These are phyloP conservation scores for Leccinum longicurvipes DNA, from an alignment of 768 basidiomycete species.

Conservation along the genomic window DNA sequence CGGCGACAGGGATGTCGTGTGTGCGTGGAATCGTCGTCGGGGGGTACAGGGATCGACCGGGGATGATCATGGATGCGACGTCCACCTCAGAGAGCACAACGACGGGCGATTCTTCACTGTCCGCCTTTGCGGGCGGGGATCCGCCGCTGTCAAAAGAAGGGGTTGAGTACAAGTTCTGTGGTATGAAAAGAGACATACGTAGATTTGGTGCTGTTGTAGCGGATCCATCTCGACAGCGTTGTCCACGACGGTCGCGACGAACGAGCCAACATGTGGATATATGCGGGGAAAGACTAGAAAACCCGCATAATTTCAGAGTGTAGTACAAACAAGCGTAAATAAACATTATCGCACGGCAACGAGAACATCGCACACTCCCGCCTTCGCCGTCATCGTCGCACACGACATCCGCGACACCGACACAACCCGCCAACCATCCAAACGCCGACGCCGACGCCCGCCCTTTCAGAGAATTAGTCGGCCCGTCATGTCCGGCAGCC, in stretches of 20 bases:
- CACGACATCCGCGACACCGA: constrained; percentile 12
- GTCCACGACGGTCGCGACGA: too few relatives aligned
- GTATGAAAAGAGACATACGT: neutral
- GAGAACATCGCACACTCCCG: constrained; percentile 1
- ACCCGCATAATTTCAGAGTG: too few relatives aligned
- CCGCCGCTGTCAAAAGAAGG: constrained; percentile 1
- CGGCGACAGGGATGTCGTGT: constrained; percentile 73
- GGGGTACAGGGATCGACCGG: constrained; percentile 55
- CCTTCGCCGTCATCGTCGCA: constrained; percentile 2
- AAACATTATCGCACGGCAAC: neutral
- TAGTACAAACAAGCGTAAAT: too few relatives aligned
- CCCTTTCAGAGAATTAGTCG: constrained; percentile 7
- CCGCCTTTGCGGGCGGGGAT: constrained; percentile 1
- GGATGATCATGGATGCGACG: constrained; percentile 52
- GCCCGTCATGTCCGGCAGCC: constrained; percentile 22
- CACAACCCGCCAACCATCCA: neutral
- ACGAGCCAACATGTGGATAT: too few relatives aligned
- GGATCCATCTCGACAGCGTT: constrained; percentile 2
- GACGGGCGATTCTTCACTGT: neutral
- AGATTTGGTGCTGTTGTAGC: constrained; percentile 5
- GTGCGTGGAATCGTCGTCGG: constrained; percentile 58
- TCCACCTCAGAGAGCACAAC: constrained; percentile 35
- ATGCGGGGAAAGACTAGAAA: too few relatives aligned
- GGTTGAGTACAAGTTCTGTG: neutral
- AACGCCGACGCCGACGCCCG: neutral